phyloP scores from a whole-genome alignment of 1,139 yeast species.

The Geotrichum fermentans region DNA sequence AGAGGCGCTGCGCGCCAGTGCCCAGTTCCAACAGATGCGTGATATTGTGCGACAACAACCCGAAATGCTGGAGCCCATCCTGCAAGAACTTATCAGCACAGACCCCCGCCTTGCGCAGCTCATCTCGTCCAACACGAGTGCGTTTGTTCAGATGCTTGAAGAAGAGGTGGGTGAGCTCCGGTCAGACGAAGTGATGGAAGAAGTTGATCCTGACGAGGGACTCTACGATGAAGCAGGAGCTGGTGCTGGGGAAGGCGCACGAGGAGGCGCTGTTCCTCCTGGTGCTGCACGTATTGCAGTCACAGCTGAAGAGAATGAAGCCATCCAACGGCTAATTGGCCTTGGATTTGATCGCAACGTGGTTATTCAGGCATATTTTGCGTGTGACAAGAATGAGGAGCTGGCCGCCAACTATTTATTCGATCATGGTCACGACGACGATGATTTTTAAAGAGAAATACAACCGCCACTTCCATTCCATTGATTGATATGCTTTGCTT shows the following conservation, averaged over 20 bases:
- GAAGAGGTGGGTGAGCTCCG: constrained; percentile 37
- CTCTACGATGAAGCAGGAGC: constrained; percentile 39
- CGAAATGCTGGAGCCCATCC: constrained; percentile 75
- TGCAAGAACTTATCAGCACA: constrained; percentile 76
- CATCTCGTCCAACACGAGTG: constrained; percentile 83
- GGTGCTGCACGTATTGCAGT: constrained; percentile 50
- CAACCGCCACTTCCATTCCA: not conserved
- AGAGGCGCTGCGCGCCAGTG: constrained; percentile 40
- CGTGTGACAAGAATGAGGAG: constrained; percentile 97
- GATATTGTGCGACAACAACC: constrained; percentile 82
- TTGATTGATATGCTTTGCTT: not conserved
- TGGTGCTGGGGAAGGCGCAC: constrained; percentile 42
- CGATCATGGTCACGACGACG: constrained; percentile 42
- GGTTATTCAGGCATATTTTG: constrained; percentile 92
- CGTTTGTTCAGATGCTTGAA: constrained; percentile 66
- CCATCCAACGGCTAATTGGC: constrained; percentile 82
- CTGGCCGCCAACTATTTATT: constrained; percentile 88
- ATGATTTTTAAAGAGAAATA: constrained; percentile 21
- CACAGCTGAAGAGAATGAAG: constrained; percentile 80
- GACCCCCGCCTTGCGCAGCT: constrained; percentile 79
- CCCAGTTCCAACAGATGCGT: constrained; percentile 58
- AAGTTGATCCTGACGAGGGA: constrained; percentile 37
- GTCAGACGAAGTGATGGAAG: constrained; percentile 27
- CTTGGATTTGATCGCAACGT: constrained; percentile 85
- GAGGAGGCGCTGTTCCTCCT: constrained; percentile 39